Evolutionary conservation across 768 basidiomycete species (phyloP).

Genomic region (Mrakia blollopis): DNA sequence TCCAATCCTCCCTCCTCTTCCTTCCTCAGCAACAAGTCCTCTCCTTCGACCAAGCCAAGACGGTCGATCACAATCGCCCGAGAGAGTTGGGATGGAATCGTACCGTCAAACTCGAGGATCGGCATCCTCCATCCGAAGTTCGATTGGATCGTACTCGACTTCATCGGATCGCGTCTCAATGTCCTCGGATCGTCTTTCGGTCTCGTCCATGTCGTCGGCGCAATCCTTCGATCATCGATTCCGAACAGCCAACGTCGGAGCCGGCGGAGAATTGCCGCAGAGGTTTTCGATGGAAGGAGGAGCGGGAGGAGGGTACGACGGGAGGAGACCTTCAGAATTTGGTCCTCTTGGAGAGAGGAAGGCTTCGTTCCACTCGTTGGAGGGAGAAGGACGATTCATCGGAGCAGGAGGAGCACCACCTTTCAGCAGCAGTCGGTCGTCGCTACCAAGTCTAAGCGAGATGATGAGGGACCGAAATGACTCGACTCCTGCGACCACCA

Average conservation of each 20-base stretch:
- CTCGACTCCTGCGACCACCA: neutral
- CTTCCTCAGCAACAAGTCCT: neutral
- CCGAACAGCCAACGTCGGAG: neutral
- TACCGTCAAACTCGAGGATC: neutral
- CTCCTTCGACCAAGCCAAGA: neutral
- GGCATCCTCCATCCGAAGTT: conserved; percentile 2
- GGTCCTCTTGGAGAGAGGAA: neutral
- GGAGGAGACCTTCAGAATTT: neutral
- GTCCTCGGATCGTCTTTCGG: conserved; percentile 1
- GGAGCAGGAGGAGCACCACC: neutral
- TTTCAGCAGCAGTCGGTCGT: neutral
- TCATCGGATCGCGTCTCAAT: conserved; percentile 12
- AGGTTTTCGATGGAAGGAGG: neutral
- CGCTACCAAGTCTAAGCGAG: conserved; percentile 1
- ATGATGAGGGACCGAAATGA: neutral
- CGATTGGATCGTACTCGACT: neutral
- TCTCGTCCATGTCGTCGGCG: neutral
- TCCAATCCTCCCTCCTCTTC: neutral
- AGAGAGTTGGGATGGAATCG: neutral
- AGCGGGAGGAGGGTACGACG: neutral
- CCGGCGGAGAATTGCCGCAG: neutral
- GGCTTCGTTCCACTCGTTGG: neutral
- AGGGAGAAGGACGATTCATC: neutral
- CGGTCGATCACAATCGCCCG: neutral
- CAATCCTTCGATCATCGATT: neutral